Base-by-base conservation (phyloP, 225 moss, liverwort and hornwort species). In the Physcomitrellopsis africana region DNA sequence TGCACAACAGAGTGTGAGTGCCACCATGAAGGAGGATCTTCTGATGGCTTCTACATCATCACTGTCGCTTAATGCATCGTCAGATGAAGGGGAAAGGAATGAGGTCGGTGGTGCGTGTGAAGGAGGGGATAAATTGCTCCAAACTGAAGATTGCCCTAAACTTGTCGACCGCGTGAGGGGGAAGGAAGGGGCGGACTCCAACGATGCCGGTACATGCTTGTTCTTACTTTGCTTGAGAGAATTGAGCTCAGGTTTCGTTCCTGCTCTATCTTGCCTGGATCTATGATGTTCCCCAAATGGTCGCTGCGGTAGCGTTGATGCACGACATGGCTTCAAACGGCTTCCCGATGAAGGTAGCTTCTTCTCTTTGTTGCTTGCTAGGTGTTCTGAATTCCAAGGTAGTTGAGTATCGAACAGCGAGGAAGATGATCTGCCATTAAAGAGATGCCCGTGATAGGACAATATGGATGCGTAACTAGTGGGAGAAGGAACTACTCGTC, bases 1-100 rank as follows among this genome's bases (percentile, higher is more conserved):
- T 58, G 85, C 83, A 54, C 83, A 85, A 67, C 88, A 92, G 45
- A 86, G 71, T 60, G 77, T 76, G 55, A 92, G 90, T 15, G 90
- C 76, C 81, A 89, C 75, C 63, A 68, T 82, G 72, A 90, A 90
- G 7, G 88, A 72, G 24, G 83, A 84, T 67, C 86, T 89, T 1
- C 69, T 76, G 16, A 85, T 76, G 73, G 70, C 77, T 46, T 72
- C 81, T 52, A 83, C 81, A 69, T 77, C 80, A 15, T 86, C 83
- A 66, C 72, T 75, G 43, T 82, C 77, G 67, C 59, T 72, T 44
- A 74, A 57, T 58, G 76, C 57, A 67, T 79, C 74, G 20, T 58
- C 80, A 47, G 73, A 65, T 54, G 51, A 74, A 16, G 65, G 89
- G 14, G 76, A 84, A 52, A 81, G 86, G 76, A 76, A 90, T 53